Evolutionary conservation across 768 basidiomycete genomes (phyloP).

Genomic region (Boletales sp.): DNA sequence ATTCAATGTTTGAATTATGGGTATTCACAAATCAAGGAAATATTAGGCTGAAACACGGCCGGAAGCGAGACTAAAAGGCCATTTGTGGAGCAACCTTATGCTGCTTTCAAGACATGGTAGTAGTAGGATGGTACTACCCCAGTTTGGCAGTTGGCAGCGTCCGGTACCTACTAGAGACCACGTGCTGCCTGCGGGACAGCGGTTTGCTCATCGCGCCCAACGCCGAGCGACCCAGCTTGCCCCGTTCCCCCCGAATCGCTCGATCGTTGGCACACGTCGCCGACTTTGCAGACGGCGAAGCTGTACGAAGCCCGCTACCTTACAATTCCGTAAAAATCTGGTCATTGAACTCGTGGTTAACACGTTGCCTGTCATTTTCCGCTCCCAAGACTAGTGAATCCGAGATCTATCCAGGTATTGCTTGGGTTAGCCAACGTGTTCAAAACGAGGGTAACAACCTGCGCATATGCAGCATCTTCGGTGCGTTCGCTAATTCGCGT

Average conservation of each 20-base stretch:
- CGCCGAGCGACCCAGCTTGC: background rate
- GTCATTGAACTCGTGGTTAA: constrained; percentile 57
- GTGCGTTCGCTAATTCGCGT: constrained; percentile 46
- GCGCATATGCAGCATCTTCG: constrained; percentile 75
- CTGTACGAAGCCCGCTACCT: background rate
- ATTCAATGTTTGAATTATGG: constrained; percentile 3
- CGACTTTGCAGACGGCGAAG: constrained; percentile 3
- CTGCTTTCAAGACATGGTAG: too few species aligned
- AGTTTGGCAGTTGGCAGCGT: too few species aligned
- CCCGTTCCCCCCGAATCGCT: background rate
- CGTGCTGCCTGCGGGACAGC: constrained; percentile 3
- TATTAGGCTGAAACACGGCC: too few species aligned
- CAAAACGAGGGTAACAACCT: constrained; percentile 50
- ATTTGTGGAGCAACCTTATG: too few species aligned
- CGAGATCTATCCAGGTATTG: constrained; percentile 32
- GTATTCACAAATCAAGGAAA: background rate
- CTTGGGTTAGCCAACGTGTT: constrained; percentile 56
- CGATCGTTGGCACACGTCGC: background rate
- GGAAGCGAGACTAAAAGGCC: too few species aligned
- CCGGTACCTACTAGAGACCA: background rate
- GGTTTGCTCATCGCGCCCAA: background rate
- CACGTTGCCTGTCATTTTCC: constrained; percentile 62
- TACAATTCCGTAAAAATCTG: constrained; percentile 30
- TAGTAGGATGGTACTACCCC: too few species aligned
- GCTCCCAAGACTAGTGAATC: constrained; percentile 11